Evolutionary conservation across 306 rosid species (phyloP).

Genomic region (Myrica gale): DNA sequence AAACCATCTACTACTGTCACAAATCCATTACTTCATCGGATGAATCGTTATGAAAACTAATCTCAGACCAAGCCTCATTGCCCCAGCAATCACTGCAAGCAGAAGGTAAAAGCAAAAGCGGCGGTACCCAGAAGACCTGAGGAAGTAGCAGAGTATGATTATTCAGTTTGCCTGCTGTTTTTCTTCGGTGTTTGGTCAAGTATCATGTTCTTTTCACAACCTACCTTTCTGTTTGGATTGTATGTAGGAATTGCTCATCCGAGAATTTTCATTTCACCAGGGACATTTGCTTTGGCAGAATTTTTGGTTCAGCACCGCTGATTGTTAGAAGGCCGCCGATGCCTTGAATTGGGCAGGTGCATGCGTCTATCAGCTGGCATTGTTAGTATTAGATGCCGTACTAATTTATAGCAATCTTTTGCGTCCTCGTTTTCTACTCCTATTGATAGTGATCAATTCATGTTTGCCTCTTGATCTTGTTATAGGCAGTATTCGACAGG

Average conservation of each 20-base stretch:
- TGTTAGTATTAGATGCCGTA: neutral
- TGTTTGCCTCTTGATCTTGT: too few species aligned
- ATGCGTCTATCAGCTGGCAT: conserved; percentile 2
- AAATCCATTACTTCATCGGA: conserved; percentile 84
- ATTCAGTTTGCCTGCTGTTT: neutral
- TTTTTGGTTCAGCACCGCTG: conserved; percentile 69
- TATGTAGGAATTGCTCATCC: conserved; percentile 65
- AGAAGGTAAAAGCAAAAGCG: conserved; percentile 98
- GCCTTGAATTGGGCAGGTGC: conserved; percentile 93
- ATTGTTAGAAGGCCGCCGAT: conserved; percentile 61
- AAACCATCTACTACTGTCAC: conserved; percentile 13
- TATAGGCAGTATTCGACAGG: too few species aligned
- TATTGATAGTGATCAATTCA: neutral
- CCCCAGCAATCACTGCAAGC: conserved; percentile 93
- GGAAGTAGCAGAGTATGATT: conserved; percentile 23
- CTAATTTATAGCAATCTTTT: neutral
- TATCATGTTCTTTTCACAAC: conserved; percentile 8
- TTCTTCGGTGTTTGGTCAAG: neutral
- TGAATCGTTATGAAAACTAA: conserved; percentile 88
- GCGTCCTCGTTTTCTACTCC: neutral
- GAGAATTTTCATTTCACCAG: conserved; percentile 87
- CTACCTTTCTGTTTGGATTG: conserved; percentile 20
- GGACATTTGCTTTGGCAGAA: conserved; percentile 83
- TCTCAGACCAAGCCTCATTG: conserved; percentile 95
- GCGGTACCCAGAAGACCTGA: conserved; percentile 95